Percentiles rank a stretch among this genome's conserved stretches.
phyloP scores from a whole-genome alignment of 108 stramenopile genomes.

The Chaetoceros muelleri region DNA sequence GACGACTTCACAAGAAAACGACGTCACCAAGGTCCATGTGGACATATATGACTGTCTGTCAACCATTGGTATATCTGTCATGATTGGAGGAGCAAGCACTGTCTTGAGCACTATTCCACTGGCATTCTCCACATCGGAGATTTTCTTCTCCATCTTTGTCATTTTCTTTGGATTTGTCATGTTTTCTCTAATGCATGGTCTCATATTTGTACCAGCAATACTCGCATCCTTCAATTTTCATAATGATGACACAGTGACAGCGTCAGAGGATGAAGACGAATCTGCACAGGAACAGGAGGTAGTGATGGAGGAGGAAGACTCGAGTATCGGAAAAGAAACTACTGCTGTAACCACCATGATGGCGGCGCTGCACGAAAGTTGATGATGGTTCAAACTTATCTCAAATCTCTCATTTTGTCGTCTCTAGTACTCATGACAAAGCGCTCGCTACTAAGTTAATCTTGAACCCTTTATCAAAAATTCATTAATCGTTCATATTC shows the following conservation, averaged over 20 bases:
- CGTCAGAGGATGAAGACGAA: no score
- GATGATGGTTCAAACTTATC: no score
- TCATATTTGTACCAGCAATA: slow-evolving; percentile 13
- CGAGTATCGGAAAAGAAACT: no score
- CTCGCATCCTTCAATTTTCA: slow-evolving; percentile 12
- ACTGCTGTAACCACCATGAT: no score
- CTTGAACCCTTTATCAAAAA: no score
- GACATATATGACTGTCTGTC: neutral
- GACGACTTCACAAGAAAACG: neutral
- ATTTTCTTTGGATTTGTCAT: slow-evolving; percentile 13
- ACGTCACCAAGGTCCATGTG: neutral
- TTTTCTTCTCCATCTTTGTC: slow-evolving; percentile 16
- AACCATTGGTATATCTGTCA: slow-evolving; percentile 19
- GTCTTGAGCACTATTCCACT: slow-evolving; percentile 15
- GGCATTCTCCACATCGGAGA: slow-evolving; percentile 8
- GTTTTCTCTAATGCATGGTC: slow-evolving; percentile 12
- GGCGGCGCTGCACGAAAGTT: no score
- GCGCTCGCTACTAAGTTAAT: no score
- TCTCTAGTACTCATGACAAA: neutral
- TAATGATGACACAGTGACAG: no score
- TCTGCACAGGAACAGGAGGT: no score
- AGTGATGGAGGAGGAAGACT: no score
- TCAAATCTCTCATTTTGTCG: neutral
- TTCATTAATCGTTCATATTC: no score
- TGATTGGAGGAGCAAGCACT: slow-evolving; percentile 16